Evolutionary conservation across 768 basidiomycete genomes (phyloP).

Genomic region (Xerocomellus intermedius): DNA sequence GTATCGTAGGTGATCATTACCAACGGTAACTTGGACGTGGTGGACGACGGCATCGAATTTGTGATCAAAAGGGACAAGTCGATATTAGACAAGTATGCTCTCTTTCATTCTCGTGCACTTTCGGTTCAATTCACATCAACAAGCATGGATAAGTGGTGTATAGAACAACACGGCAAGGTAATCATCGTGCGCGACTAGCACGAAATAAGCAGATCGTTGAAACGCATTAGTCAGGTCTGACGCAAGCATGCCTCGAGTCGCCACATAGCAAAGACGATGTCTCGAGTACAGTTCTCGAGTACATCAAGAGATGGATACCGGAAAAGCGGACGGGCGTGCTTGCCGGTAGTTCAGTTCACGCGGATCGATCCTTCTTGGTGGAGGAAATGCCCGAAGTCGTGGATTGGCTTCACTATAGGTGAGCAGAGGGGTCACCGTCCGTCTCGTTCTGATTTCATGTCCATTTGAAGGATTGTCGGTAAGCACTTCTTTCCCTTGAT

Average conservation of each 20-base stretch:
- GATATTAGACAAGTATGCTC: slow-evolving; percentile 61
- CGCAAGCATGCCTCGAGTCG: slow-evolving; percentile 73
- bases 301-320: slow-evolving; percentile 87
- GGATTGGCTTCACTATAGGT: slow-evolving; percentile 84
- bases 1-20: slow-evolving; percentile 74
- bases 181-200: slow-evolving; percentile 15
- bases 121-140: not conserved
- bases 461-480: slow-evolving; percentile 62
- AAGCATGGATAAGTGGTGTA: slow-evolving; percentile 92
- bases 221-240: slow-evolving; percentile 69
- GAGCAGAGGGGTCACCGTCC: not conserved
- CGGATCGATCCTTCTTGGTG: slow-evolving; percentile 68
- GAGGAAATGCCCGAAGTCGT: slow-evolving; percentile 80
- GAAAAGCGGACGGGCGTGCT: slow-evolving; percentile 57
- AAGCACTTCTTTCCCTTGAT: slow-evolving; percentile 26
- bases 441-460: not conserved
- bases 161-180: slow-evolving; percentile 73
- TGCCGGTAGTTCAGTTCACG: slow-evolving; percentile 89
- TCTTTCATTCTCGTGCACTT: not conserved
- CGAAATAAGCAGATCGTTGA: not conserved
- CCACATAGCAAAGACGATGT: slow-evolving; percentile 62
- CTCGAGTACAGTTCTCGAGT: slow-evolving; percentile 57
- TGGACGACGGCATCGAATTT: slow-evolving; percentile 79
- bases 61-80: slow-evolving; percentile 72
- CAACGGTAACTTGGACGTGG: slow-evolving; percentile 73